Percentiles rank a stretch among this genome's conserved stretches.
Conservation (phyloP, 495 filamentous ascomycete genomes). For the Penicillium riverlandense region DNA sequence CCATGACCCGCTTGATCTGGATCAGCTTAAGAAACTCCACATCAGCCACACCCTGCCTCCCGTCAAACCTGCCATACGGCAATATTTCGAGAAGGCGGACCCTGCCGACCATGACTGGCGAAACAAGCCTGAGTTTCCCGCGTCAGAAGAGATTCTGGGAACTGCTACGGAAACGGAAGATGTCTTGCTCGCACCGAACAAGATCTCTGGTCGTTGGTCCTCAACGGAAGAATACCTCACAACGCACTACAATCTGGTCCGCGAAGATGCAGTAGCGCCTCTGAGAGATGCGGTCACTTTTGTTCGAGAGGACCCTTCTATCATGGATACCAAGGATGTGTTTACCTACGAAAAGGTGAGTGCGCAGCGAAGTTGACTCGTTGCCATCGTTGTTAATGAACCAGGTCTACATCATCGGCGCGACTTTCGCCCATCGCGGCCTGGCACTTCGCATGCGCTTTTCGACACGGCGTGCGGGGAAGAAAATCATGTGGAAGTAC, state of each 20-base stretch:
- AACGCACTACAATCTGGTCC: conserved; percentile 58
- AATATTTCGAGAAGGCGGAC: conserved; percentile 22
- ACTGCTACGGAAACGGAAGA: conserved; percentile 8
- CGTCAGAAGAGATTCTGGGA: conserved; percentile 36
- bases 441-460: conserved; percentile 64
- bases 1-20: too few species aligned
- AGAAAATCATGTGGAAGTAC: conserved; percentile 69
- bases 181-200: conserved; percentile 28
- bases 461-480: conserved; percentile 57
- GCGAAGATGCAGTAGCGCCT: conserved; percentile 54
- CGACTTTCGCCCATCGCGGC: conserved; percentile 56
- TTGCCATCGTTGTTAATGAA: not conserved
- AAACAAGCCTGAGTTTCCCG: conserved; percentile 38
- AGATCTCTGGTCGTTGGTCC: conserved; percentile 33
- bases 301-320: conserved; percentile 32
- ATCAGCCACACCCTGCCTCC: not conserved
- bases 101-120: conserved; percentile 22
- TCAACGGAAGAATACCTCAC: conserved; percentile 50
- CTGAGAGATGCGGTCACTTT: conserved; percentile 52
- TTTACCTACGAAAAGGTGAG: conserved; percentile 69
- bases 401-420: conserved; percentile 59
- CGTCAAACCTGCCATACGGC: conserved; percentile 23
- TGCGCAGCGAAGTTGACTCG: not conserved
- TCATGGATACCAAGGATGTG: conserved; percentile 47
- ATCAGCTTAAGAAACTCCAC: too few species aligned